Evolutionary conservation across 768 basidiomycete species (phyloP), one percentile per base, ranked within the genome.

Genomic region (Rubroboletus pulcherrimus): DNA sequence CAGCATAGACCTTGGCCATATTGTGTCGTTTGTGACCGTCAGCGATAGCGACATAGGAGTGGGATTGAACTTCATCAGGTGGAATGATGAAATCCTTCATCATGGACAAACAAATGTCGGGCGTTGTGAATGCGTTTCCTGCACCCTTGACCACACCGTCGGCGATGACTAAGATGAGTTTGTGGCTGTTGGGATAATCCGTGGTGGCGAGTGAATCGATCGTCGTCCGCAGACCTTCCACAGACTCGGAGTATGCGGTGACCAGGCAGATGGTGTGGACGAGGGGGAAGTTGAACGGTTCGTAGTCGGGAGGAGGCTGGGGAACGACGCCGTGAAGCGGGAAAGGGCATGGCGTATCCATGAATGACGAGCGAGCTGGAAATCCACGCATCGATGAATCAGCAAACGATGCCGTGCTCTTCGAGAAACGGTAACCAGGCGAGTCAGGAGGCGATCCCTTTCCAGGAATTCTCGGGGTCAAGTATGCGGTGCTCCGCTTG

Each of bases 1-100:
- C 97, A 37, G 97, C 95, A 66, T 89, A 98, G 39, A 98, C 94
- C 74, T 95, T 94, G 39, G 94, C 96, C 94, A 96, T 97, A 71
- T 99, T 99, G 78, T 98, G 97, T 35, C 93, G 83, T 75, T 97
- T 98, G 79, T 98, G 95, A n/a, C 97, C 97, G 67, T 99, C 96
- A 15, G 97, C 97, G 64, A 99, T 98, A 56, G 97, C 94, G 51
- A 98, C 94, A 66, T 98, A 99, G 29, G 93, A 96, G 63, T 96
- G 91, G 4, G 93, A 77, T 70, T 97, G 91, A 35, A 98, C 93
- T 49, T 98, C 93, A 21, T 86, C 77, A 0, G 86, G 81, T 0
- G 84, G 74, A 26, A 93, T 80, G 59, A 97, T 75, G 52, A 97
- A 84, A 40, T 98, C 94, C 74, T 89, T 94, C 97, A 99, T 99